Conservation (phyloP, 768 basidiomycete genomes). For the Galerina marginata region DNA sequence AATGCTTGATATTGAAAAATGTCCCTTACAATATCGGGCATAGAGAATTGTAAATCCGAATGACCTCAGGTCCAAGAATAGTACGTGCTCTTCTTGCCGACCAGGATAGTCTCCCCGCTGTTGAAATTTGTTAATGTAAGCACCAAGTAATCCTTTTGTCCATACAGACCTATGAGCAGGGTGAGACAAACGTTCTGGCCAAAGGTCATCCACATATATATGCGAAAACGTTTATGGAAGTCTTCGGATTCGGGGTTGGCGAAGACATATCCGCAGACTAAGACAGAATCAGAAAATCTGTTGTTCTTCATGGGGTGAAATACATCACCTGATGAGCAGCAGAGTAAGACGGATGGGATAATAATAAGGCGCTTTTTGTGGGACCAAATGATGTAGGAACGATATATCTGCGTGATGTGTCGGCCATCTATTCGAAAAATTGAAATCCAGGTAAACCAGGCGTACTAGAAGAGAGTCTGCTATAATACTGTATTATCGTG, state of each 20-base stretch:
- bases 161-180: conserved; percentile 22
- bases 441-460: not conserved
- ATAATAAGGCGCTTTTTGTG: conserved; percentile 17
- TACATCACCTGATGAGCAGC: conserved; percentile 19
- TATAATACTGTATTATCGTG: conserved; percentile 19
- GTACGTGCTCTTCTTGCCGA: conserved; percentile 19
- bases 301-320: not conserved
- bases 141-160: not conserved
- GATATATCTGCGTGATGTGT: conserved; percentile 23
- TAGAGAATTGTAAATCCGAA: conserved; percentile 18
- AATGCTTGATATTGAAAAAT: not conserved
- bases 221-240: conserved; percentile 7
- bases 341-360: conserved; percentile 17
- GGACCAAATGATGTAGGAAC: conserved; percentile 30
- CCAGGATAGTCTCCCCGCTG: conserved; percentile 23
- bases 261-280: conserved; percentile 27
- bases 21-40: conserved; percentile 19
- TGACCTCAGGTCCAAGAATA: conserved; percentile 19
- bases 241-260: conserved; percentile 12
- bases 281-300: not conserved
- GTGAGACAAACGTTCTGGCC: conserved; percentile 24
- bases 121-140: not conserved
- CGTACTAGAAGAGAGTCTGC: conserved; percentile 27
- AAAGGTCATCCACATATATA: conserved; percentile 29
- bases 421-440: not conserved